phyloP scores from a whole-genome alignment of 225 moss, liverwort and hornwort genomes.

The Straminergon stramineum region DNA sequence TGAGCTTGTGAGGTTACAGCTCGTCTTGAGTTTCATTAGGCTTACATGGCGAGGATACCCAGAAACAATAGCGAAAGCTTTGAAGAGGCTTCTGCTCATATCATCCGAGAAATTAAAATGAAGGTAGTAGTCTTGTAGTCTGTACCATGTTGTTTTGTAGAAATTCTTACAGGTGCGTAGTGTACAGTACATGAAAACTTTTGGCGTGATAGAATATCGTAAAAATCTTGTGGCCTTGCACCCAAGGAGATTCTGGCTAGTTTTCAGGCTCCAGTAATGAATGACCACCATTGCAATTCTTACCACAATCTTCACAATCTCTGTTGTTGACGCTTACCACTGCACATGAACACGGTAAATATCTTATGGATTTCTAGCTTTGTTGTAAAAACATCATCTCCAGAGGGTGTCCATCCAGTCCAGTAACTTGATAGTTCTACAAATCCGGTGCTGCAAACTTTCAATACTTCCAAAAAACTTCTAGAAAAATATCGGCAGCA shows the following conservation, averaged over 20 bases:
- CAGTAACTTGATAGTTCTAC: neutral
- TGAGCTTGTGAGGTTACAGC: neutral
- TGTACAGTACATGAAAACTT: neutral
- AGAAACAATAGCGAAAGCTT: neutral
- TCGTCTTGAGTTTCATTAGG: conserved; percentile 9
- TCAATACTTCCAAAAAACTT: neutral
- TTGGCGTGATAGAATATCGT: neutral
- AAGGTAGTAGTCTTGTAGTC: neutral
- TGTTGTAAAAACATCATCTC: neutral
- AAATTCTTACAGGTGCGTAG: neutral
- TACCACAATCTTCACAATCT: neutral
- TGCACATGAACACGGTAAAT: neutral
- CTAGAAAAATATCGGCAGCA: neutral
- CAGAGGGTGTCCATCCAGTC: neutral
- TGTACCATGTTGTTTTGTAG: neutral
- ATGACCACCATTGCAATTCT: neutral
- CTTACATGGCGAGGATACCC: neutral
- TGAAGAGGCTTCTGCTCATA: neutral
- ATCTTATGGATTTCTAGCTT: neutral
- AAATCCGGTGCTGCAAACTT: neutral
- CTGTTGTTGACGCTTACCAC: neutral
- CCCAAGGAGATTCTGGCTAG: neutral
- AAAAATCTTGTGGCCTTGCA: neutral
- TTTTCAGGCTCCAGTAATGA: neutral
- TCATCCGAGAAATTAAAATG: neutral